Base-by-base conservation (phyloP, 2,329 filamentous ascomycete species). In the Colletotrichum karsti region DNA sequence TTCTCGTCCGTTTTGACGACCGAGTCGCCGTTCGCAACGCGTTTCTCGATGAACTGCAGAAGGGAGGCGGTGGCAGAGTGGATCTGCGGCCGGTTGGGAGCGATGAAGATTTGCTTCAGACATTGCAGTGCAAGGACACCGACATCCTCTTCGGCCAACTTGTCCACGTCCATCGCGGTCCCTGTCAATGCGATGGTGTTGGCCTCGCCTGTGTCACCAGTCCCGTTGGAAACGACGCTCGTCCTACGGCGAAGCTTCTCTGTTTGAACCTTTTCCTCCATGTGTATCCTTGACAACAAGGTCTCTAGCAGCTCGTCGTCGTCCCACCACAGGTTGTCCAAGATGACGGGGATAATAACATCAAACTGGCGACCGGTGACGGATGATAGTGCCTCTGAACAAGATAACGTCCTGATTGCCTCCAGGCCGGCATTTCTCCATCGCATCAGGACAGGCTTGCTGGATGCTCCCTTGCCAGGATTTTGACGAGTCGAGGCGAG, bases 101-200 rank as follows among this genome's bases (percentile, higher is more conserved):
- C 90, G 30, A 92, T 85, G 74, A 97, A 97, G 51, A 98, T 93
- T 73, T 92, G 91, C 79, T 95, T 93, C 62, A 99, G 82, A 76
- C 94, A 97, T 74, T 94, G 91, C 73, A 97, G 85, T 5, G 96
- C 95, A 70, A 97, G 83, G 7, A 97, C 85, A 28, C 93, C 93
- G 15, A 94, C 94, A 75, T 97, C 93, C 81, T 97, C 91, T 79
- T 98, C 95, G 2, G 94, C 95, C 68, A 96, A 83, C 77, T 92
- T 93, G 79, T 98, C 96, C 26, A 94, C 94, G 76, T 98, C 95
- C 24, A 91, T 91, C 1, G 93, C 92, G 0, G 93, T 94, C 61
- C 92, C 93, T 1, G 92, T 89, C n/a, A 94, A 88, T 24, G 93
- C 92, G 46, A 92, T 87, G 5, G 87, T 87, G 69, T 92, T 92